phyloP scores from a whole-genome alignment of 2,329 filamentous ascomycete genomes.

The Botrytis fragariae region DNA sequence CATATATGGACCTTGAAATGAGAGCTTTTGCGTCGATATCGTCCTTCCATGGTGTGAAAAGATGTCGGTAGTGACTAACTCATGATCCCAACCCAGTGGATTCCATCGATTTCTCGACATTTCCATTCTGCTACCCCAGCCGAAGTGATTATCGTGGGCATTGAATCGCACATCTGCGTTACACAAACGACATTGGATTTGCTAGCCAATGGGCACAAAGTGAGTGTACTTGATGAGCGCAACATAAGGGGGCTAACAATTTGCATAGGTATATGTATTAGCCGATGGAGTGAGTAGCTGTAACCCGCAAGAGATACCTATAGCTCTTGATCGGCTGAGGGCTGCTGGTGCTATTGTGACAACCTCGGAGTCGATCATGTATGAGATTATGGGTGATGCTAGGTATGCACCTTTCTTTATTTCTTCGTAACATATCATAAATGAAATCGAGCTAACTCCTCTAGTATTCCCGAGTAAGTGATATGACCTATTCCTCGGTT shows the following conservation, averaged over 20 bases:
- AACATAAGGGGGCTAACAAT: background rate
- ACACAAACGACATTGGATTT: constrained; percentile 89
- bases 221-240: constrained; percentile 39
- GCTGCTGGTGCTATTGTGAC: constrained; percentile 76
- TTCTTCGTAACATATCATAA: background rate
- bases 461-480: constrained; percentile 55
- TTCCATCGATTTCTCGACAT: constrained; percentile 59
- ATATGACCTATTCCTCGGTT: background rate
- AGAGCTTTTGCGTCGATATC: background rate
- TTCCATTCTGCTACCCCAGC: constrained; percentile 42
- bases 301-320: constrained; percentile 74
- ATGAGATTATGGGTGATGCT: constrained; percentile 86
- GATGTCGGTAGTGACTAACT: background rate
- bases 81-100: constrained; percentile 42
- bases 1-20: background rate
- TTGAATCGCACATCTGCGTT: constrained; percentile 92
- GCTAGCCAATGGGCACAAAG: constrained; percentile 68
- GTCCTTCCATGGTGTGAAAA: background rate
- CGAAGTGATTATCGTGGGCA: constrained; percentile 78
- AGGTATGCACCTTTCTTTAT: constrained; percentile 25
- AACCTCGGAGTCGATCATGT: constrained; percentile 84
- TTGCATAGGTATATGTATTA: constrained; percentile 59
- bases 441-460: background rate
- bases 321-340: constrained; percentile 75
- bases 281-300: constrained; percentile 88